Evolutionary conservation across 1,284 basidiomycete genomes (phyloP), one percentile per base, ranked within the genome.

Genomic region (Tilletia horrida): DNA sequence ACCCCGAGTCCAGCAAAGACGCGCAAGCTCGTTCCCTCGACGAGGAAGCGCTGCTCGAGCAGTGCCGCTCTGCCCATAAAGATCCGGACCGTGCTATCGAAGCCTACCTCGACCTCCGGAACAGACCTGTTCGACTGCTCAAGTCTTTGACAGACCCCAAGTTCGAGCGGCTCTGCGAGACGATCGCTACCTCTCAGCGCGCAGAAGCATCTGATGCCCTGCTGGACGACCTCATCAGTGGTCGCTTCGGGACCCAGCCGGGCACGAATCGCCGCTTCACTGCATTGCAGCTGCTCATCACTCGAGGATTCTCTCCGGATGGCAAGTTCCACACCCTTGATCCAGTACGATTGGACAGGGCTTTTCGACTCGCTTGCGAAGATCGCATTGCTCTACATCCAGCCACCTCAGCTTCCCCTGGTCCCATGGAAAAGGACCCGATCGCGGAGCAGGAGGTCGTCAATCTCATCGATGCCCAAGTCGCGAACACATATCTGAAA

Each of bases 141-240:
- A 25, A 18, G 9, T 16, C 29, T n/a, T 29, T 59, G 27, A 31
- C 55, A 6, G 55, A 59, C 16, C 14, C 31, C 55, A 59, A 59
- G 29, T 21, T 59, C 25, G 55, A 59, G 29, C 55, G 55, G 9
- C 55, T 59, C 29, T 59, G 55, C 27, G 29, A 59, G 27, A 27
- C 55, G 27, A 40, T 59, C 25, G 55, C 31, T 13, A 8, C 27
- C 7, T 25, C 31, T 18, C 55, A 59, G 4, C 27, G 16, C 8
- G 27, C 14, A 8, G 14, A 29, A 35, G 25, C 29, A 13, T 25
- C 55, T 31, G 29, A 29, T 14, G 14, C 31, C 25, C 13, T 59
- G 55, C 18, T 59, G 3, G 23, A 9, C 6, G 55, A 59, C n/a
- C 55, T 59, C 29, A 23, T 14, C 18, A 48, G 7, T 13, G 31